Conservation (phyloP, 2,329 filamentous ascomycete species). For the Monosporascus sp. region DNA sequence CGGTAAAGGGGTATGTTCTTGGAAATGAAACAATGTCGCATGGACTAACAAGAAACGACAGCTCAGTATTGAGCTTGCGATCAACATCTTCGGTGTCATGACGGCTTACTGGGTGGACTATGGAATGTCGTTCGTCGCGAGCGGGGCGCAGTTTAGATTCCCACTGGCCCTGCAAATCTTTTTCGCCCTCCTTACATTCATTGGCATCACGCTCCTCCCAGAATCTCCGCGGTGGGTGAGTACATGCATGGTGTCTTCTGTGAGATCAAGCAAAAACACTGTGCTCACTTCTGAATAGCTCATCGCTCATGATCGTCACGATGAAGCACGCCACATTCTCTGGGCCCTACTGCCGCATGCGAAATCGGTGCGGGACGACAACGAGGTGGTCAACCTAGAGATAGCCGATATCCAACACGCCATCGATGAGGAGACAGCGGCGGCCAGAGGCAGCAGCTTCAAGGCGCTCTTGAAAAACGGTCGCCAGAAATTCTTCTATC, state of each 20-base stretch:
- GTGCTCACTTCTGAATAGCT: too few relatives aligned
- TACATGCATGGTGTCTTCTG: background rate
- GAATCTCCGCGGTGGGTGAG: conserved; percentile 27
- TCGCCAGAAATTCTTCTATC: conserved; percentile 31
- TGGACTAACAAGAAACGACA: conserved; percentile 4
- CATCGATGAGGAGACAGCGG: conserved; percentile 20
- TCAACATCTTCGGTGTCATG: conserved; percentile 9
- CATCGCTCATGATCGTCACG: conserved; percentile 19
- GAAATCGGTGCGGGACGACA: too few relatives aligned
- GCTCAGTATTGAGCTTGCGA: background rate
- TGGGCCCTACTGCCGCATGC: conserved; percentile 12
- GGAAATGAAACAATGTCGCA: background rate
- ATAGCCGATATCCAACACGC: conserved; percentile 27
- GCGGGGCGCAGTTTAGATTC: conserved; percentile 36
- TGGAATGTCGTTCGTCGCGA: conserved; percentile 32
- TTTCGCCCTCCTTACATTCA: conserved; percentile 30
- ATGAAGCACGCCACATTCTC: conserved; percentile 27
- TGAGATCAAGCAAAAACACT: conserved; percentile 10
- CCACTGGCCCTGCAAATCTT: conserved; percentile 42
- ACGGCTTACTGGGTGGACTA: conserved; percentile 36
- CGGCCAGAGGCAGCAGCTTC: too few relatives aligned
- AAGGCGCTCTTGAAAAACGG: too few relatives aligned
- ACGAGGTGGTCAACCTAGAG: conserved; percentile 13
- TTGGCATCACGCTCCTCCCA: conserved; percentile 26
- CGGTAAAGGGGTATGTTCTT: too few relatives aligned